Conservation (phyloP, 2,329 filamentous ascomycete species). For the Penicillium oxalicum region DNA sequence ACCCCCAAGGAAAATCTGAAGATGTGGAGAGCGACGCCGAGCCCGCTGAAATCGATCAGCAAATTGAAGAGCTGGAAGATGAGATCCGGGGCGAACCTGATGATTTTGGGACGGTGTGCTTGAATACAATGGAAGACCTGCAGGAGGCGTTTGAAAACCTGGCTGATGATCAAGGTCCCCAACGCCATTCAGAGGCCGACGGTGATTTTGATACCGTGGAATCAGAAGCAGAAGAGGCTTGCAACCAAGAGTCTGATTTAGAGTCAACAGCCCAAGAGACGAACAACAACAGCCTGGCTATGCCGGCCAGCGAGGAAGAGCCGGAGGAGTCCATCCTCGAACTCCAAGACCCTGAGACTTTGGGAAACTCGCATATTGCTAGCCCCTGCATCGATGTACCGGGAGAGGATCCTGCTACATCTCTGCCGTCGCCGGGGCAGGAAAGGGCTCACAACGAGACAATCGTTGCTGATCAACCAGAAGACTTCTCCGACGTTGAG, state of each 20-base stretch:
- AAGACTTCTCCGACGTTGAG: too few relatives aligned
- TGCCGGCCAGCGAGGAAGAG: too few relatives aligned
- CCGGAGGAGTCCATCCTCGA: too few relatives aligned
- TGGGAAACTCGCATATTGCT: too few relatives aligned
- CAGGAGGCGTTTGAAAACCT: slow-evolving; percentile 11
- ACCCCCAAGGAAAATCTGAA: not conserved
- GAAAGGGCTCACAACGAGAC: too few relatives aligned
- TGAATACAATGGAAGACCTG: slow-evolving; percentile 17
- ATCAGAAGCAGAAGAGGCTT: not conserved
- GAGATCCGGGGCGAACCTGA: slow-evolving; percentile 12
- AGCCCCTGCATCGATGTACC: too few relatives aligned
- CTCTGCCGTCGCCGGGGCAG: too few relatives aligned
- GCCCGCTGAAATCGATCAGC: slow-evolving; percentile 8
- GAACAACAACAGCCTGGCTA: not conserved
- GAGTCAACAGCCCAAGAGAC: not conserved
- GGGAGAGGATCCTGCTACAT: too few relatives aligned
- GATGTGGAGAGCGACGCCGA: not conserved
- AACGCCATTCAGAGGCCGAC: not conserved
- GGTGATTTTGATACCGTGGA: not conserved
- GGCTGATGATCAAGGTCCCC: not conserved
- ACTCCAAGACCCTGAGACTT: too few relatives aligned
- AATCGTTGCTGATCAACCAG: too few relatives aligned
- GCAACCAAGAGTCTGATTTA: not conserved
- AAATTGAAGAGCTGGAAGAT: slow-evolving; percentile 9
- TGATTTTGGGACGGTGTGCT: slow-evolving; percentile 18